Conservation (phyloP, 768 basidiomycete genomes). For the Pulveroboletus ravenelii region DNA sequence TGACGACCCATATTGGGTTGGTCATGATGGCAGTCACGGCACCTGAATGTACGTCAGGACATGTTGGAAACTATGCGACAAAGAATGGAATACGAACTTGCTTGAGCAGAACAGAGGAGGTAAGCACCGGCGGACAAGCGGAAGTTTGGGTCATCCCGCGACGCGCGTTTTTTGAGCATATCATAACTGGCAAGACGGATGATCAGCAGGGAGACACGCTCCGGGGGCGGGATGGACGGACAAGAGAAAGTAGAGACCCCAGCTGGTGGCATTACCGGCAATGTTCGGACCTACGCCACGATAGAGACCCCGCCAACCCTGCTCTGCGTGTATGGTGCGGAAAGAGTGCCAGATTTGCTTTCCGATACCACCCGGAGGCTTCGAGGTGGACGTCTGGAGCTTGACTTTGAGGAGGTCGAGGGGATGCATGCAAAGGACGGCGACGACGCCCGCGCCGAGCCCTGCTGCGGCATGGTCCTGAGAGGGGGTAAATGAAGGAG, state of each 20-base stretch:
- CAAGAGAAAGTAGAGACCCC: conserved; percentile 99
- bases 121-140: conserved; percentile 74
- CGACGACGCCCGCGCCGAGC: conserved; percentile 86
- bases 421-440: conserved; percentile 95
- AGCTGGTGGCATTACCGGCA: conserved; percentile 91
- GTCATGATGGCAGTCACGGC: conserved; percentile 91
- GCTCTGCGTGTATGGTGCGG: conserved; percentile 61
- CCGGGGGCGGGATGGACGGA: conserved; percentile 31
- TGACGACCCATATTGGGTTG: conserved; percentile 97
- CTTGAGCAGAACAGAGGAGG: conserved; percentile 88
- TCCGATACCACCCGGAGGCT: conserved; percentile 56
- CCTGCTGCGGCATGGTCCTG: conserved; percentile 96
- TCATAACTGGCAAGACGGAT: conserved; percentile 62
- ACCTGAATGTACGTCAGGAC: conserved; percentile 46
- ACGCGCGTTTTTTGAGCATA: conserved; percentile 80
- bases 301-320: conserved; percentile 86
- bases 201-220: conserved; percentile 6
- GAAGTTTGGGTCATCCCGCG: conserved; percentile 58
- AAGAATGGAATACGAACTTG: conserved; percentile 65
- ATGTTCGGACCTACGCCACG: conserved; percentile 87
- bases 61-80: conserved; percentile 3
- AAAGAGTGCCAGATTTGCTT: conserved; percentile 75
- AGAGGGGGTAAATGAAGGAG: neutral
- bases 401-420: conserved; percentile 94
- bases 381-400: conserved; percentile 79